Percentiles rank a stretch among this genome's conserved stretches.
Conservation (phyloP, 805 yeast species). For the Kuraishia piskuri region DNA sequence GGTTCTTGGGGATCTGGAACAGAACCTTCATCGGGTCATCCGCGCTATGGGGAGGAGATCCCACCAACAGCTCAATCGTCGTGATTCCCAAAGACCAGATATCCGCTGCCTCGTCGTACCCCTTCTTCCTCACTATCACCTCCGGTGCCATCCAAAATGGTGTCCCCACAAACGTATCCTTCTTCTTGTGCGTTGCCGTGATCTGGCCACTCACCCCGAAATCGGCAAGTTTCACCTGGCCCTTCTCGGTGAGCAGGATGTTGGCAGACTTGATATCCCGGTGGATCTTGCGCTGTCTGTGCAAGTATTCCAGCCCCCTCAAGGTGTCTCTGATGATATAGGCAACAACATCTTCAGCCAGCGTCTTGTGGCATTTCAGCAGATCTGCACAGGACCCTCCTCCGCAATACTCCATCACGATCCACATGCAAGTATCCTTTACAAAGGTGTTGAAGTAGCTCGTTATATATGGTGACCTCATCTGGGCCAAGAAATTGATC, state of each 20-base stretch:
- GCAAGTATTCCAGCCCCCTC: slow-evolving; percentile 69
- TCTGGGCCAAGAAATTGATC: slow-evolving; percentile 60
- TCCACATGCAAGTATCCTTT: slow-evolving; percentile 67
- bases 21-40: slow-evolving; percentile 73
- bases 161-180: slow-evolving; percentile 85
- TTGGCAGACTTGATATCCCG: slow-evolving; percentile 91
- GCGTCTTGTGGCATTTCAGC: slow-evolving; percentile 40
- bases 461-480: slow-evolving; percentile 63
- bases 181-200: slow-evolving; percentile 38
- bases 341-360: slow-evolving; percentile 54
- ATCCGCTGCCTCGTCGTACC: slow-evolving; percentile 82
- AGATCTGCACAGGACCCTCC: slow-evolving; percentile 88
- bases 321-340: slow-evolving; percentile 57
- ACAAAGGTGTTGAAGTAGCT: slow-evolving; percentile 56
- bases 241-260: slow-evolving; percentile 60
- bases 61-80: slow-evolving; percentile 74
- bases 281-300: slow-evolving; percentile 68
- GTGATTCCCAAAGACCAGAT: slow-evolving; percentile 97
- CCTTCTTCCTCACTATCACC: slow-evolving; percentile 51
- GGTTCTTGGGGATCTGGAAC: slow-evolving; percentile 54
- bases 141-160: slow-evolving; percentile 99
- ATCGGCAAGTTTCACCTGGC: slow-evolving; percentile 77
- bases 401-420: slow-evolving; percentile 92
- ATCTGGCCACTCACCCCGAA: slow-evolving; percentile 91
- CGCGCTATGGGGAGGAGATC: slow-evolving; percentile 71